phyloP scores from a whole-genome alignment of 176 grass and related monocot genomes.

The Dactylis glomerata region DNA sequence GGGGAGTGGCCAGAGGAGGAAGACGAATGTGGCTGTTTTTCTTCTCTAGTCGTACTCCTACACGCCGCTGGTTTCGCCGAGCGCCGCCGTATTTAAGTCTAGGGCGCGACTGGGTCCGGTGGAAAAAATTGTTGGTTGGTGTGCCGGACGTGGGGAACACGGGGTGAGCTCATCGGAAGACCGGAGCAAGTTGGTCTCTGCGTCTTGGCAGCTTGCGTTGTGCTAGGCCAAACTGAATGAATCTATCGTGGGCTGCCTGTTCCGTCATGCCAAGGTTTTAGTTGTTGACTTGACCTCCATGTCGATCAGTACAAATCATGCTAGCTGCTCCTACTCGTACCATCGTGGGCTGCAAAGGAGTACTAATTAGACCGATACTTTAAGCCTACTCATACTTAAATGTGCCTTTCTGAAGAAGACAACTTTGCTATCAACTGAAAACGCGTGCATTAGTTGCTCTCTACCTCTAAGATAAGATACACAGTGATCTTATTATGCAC shows the following conservation, averaged over 20 bases:
- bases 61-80: background rate
- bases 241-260: background rate
- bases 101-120: background rate
- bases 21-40: background rate
- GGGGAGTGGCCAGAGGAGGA: background rate
- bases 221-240: background rate
- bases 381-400: background rate
- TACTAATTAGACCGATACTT: background rate
- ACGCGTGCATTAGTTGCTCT: background rate
- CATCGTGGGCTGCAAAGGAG: too few relatives aligned
- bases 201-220: background rate
- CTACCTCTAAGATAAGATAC: too few relatives aligned
- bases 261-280: background rate
- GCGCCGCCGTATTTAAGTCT: background rate
- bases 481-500: too few relatives aligned
- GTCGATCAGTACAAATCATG: background rate
- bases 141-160: background rate
- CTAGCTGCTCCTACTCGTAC: too few relatives aligned
- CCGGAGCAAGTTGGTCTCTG: background rate
- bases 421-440: background rate
- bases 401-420: background rate
- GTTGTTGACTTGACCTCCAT: constrained; percentile 31
- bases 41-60: background rate
- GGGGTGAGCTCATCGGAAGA: background rate
- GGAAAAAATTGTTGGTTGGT: background rate